Base-by-base conservation (phyloP, 2,329 filamentous ascomycete species). In the Sporothrix inflata region DNA sequence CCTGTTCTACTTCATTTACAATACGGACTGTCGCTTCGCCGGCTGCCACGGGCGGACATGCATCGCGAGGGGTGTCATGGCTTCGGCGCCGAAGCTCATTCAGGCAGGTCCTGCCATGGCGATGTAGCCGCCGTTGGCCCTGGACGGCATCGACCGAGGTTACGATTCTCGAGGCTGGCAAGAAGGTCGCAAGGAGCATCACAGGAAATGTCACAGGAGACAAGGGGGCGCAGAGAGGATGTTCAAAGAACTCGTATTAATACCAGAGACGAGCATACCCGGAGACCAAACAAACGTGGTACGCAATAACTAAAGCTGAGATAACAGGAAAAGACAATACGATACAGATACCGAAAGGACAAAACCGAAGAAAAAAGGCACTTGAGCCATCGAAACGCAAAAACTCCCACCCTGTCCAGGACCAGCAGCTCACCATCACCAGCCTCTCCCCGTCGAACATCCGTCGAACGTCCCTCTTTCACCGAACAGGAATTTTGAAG, bases 1-100 rank as follows among this genome's bases (percentile, higher is more conserved):
- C 60, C 38, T 45, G 57, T 60, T 40, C 27, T 57, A 34, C 53
- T 19, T 57, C 53, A 34, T 57, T 57, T 19, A 57, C 19, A 57
- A n/a, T 34, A 57, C 53, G 34, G 19, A 57, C 53, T 57, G 53
- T 34, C 27, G 14, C 53, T 34, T n/a, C n/a, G n/a, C n/a, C n/a
- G n/a, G n/a, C n/a, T 57, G 42, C 42, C 11, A 45, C 42, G 42
- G 42, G 42, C 11, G 42, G 42, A 3, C 30, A 6, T 34, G 30
- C 49, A 27, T 24, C 16, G 57, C 34, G 60, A 42, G 8, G 8
- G 19, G 9, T 42, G 19, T 6, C 38, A 12, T 11, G 21, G n/a
- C 40, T n/a, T 65, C 38, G 11, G 16, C 21, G 27, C 4, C 60
- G 40, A 45, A 3, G 40, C 60, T 42, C 60, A 16, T 45, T 45